phyloP scores from a whole-genome alignment of 1,284 basidiomycete genomes.

The Moesziomyces globuligerus region DNA sequence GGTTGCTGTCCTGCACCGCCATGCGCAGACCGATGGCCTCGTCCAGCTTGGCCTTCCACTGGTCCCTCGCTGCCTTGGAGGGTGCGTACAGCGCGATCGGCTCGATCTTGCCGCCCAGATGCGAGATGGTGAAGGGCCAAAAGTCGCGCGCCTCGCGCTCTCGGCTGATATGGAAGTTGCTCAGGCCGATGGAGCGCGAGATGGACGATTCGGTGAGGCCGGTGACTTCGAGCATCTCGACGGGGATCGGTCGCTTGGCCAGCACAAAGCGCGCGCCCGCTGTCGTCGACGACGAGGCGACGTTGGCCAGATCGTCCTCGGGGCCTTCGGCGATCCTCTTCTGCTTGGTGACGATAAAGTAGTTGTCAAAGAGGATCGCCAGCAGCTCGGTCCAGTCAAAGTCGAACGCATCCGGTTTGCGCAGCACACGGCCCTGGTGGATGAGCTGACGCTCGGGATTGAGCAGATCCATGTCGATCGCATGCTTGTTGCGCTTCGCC shows the following conservation, averaged over 20 bases:
- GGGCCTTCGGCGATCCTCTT: conserved; percentile 40
- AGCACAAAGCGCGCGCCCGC: conserved; percentile 46
- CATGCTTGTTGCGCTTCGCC: conserved; percentile 54
- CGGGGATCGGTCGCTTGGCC: conserved; percentile 62
- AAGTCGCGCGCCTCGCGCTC: conserved; percentile 58
- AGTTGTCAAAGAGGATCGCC: conserved; percentile 65
- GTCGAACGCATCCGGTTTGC: conserved; percentile 63
- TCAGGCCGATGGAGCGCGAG: conserved; percentile 57
- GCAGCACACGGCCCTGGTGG: conserved; percentile 56
- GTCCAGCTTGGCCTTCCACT: conserved; percentile 89
- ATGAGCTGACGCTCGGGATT: conserved; percentile 59
- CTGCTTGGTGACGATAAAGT: conserved; percentile 60
- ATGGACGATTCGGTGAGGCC: conserved; percentile 58
- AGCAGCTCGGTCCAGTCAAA: conserved; percentile 64
- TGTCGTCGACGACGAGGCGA: conserved; percentile 19
- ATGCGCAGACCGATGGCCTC: conserved; percentile 85
- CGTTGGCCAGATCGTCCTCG: conserved; percentile 29
- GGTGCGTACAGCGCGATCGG: conserved; percentile 81
- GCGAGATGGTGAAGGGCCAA: conserved; percentile 61
- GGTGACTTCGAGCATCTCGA: conserved; percentile 59
- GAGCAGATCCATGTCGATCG: conserved; percentile 58
- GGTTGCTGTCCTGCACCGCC: conserved; percentile 88
- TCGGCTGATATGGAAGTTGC: conserved; percentile 55
- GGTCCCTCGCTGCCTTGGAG: conserved; percentile 76
- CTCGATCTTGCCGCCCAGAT: conserved; percentile 55